These are phyloP conservation scores for Sungouiella blattae DNA, from an alignment of 805 yeast genomes.

Conservation along the genomic window DNA sequence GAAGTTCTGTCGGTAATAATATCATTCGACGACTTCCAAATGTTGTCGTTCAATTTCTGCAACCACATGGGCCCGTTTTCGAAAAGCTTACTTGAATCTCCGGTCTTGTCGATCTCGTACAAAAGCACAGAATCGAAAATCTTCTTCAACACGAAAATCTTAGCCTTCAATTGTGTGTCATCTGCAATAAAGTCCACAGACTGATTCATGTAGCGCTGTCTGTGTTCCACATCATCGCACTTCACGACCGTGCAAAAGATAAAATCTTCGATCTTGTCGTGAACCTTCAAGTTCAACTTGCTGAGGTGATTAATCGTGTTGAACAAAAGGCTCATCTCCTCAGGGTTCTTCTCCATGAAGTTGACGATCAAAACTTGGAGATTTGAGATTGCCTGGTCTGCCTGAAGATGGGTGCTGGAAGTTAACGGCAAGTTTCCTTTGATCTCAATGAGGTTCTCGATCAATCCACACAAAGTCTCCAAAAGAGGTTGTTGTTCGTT, in stretches of 20 bases:
- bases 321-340: constrained; percentile 28
- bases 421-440: constrained; percentile 37
- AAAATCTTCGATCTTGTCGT: constrained; percentile 50
- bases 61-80: constrained; percentile 58
- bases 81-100: constrained; percentile 47
- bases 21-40: constrained; percentile 71
- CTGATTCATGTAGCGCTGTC: constrained; percentile 49
- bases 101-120: constrained; percentile 52
- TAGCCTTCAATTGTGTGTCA: constrained; percentile 47
- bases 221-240: constrained; percentile 42
- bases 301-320: constrained; percentile 34
- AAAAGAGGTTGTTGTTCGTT: constrained; percentile 45
- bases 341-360: constrained; percentile 23
- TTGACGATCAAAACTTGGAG: constrained; percentile 45
- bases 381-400: constrained; percentile 64
- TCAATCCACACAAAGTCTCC: constrained; percentile 38
- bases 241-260: constrained; percentile 55
- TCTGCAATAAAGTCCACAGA: constrained; percentile 49
- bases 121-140: constrained; percentile 65
- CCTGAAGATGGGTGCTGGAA: constrained; percentile 64
- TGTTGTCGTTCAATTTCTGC: constrained; percentile 50
- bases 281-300: constrained; percentile 43
- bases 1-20: constrained; percentile 50
- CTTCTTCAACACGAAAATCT: constrained; percentile 52
- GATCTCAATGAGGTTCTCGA: constrained; percentile 41